A percentile compares a stretch with the other conserved stretches of the same genome.
These are phyloP conservation scores for Ceratocystis papillata DNA, from an alignment of 2,329 filamentous ascomycete species.

Conservation along the genomic window DNA sequence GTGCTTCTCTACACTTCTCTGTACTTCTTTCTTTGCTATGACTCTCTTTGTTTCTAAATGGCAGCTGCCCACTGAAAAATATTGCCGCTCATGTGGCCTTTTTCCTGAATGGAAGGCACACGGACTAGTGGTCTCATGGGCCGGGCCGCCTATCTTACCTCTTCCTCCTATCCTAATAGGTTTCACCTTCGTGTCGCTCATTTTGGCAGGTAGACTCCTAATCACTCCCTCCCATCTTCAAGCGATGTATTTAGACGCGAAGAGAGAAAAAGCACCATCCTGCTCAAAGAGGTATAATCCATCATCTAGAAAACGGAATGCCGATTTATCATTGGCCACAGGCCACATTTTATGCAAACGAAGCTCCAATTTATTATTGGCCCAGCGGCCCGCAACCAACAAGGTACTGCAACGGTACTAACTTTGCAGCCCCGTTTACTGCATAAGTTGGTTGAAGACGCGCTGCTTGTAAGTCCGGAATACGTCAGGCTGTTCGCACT, in stretches of 20 bases:
- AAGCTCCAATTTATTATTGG: too few species aligned
- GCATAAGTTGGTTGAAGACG: background rate
- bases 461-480: background rate
- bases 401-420: background rate
- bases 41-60: background rate
- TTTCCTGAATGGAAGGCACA: background rate
- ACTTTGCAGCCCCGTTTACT: background rate
- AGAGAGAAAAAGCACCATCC: background rate
- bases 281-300: background rate
- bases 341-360: background rate
- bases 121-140: background rate
- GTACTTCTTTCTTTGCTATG: slow-evolving; percentile 1
- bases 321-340: background rate
- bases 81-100: background rate
- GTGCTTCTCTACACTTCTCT: slow-evolving; percentile 11
- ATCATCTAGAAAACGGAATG: background rate
- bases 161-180: background rate
- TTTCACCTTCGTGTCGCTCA: background rate
- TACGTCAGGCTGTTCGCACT: background rate
- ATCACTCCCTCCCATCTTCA: background rate
- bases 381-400: background rate
- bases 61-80: background rate
- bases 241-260: background rate
- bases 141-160: background rate
- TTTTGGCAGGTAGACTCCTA: background rate